phyloP scores from a whole-genome alignment of 257 asterid species.

The Nicotiana sylvestris region DNA sequence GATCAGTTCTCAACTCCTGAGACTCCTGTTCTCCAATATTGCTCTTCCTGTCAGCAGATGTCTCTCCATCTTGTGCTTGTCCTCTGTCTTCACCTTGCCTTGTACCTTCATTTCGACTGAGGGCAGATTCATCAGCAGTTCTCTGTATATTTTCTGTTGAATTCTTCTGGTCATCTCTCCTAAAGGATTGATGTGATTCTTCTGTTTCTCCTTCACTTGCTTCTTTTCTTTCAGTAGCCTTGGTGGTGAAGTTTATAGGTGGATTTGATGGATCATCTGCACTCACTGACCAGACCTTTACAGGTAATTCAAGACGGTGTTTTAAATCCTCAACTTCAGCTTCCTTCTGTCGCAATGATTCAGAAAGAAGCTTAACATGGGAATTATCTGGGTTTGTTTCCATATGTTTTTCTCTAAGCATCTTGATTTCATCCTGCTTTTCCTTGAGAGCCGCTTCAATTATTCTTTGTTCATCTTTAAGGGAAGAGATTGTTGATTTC shows the following conservation, averaged over 20 bases:
- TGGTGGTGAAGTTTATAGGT: conserved; percentile 15
- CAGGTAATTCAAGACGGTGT: conserved; percentile 22
- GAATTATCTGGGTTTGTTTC: conserved; percentile 16
- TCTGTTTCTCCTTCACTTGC: not conserved
- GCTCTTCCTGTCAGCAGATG: not conserved
- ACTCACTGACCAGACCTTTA: conserved; percentile 29
- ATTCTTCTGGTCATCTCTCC: not conserved
- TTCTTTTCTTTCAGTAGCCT: not conserved
- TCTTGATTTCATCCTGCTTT: conserved; percentile 48
- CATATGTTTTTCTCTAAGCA: conserved; percentile 21
- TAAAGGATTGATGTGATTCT: not conserved
- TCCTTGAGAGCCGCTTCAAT: conserved; percentile 40
- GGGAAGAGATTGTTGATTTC: conserved; percentile 64
- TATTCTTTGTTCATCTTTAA: conserved; percentile 50
- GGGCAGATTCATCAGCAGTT: not conserved
- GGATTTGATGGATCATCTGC: conserved; percentile 26
- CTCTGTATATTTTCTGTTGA: not conserved
- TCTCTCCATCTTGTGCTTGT: conserved; percentile 11
- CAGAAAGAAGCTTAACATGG: conserved; percentile 29
- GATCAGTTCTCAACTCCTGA: conserved; percentile 9
- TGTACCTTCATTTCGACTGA: not conserved
- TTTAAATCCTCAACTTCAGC: conserved; percentile 37
- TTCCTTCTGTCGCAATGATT: conserved; percentile 26
- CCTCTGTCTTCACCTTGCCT: conserved; percentile 11
- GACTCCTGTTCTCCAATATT: conserved; percentile 16